Conservation (phyloP, 805 yeast species). For the Blastobotrys parvus region DNA sequence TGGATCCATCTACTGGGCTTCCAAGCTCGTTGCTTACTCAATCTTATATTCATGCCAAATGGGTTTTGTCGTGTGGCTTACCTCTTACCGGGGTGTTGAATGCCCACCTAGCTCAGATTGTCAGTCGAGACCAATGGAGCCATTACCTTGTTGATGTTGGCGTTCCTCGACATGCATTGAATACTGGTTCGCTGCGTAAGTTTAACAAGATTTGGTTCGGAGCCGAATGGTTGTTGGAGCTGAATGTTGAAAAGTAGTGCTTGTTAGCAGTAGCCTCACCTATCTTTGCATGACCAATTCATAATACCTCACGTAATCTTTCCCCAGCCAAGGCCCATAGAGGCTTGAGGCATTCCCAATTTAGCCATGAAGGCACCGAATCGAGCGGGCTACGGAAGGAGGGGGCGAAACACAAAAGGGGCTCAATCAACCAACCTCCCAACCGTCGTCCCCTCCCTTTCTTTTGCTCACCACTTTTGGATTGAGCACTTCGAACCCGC, state of each 20-base stretch:
- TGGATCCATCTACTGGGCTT: conserved; percentile 74
- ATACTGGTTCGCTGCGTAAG: conserved; percentile 33
- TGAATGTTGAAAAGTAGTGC: conserved; percentile 2
- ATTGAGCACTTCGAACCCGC: no score
- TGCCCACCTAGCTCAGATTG: conserved; percentile 45
- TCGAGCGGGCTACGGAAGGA: no score
- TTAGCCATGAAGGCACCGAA: no score
- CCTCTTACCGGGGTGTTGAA: conserved; percentile 58
- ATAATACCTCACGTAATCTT: no score
- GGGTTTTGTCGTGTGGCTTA: conserved; percentile 63
- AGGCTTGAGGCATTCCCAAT: no score
- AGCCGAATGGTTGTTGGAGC: conserved; percentile 17
- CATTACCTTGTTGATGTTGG: conserved; percentile 67
- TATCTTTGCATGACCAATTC: no score
- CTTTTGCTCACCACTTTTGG: no score
- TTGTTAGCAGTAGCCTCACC: no score
- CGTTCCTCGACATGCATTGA: conserved; percentile 50
- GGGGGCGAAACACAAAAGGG: no score
- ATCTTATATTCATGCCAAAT: conserved; percentile 37
- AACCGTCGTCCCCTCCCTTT: no score
- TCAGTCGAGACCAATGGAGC: conserved; percentile 39
- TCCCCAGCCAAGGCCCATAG: no score
- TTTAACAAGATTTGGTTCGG: conserved; percentile 40
- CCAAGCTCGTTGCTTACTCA: conserved; percentile 11
- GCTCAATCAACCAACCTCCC: no score